Conservation (phyloP, 208 protist species). For the Herpetomonas muscarum region DNA sequence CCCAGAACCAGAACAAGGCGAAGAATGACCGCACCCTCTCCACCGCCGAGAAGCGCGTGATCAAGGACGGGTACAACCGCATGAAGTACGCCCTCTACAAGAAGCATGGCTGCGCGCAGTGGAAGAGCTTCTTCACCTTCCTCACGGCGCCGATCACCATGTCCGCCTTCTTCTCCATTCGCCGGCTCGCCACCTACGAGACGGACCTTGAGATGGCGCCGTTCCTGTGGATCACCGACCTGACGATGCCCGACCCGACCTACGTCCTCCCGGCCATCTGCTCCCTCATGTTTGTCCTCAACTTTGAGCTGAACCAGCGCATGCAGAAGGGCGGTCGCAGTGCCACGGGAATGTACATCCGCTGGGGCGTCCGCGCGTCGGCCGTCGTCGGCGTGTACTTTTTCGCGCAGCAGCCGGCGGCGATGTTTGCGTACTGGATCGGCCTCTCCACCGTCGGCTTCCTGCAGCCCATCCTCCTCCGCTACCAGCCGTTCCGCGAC, state of each 20-base stretch:
- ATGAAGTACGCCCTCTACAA: conserved; percentile 86
- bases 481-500: conserved; percentile 82
- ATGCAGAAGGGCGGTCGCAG: conserved; percentile 82
- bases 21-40: conserved; percentile 82
- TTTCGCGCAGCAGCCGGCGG: conserved; percentile 69
- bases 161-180: conserved; percentile 83
- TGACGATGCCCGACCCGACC: conserved; percentile 87
- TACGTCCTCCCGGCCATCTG: conserved; percentile 75
- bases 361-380: conserved; percentile 63
- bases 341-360: conserved; percentile 68
- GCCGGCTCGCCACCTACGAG: conserved; percentile 78
- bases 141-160: conserved; percentile 73
- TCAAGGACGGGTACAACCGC: conserved; percentile 81
- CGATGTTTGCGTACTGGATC: conserved; percentile 91
- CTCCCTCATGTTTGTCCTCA: conserved; percentile 78
- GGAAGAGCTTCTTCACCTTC: conserved; percentile 75
- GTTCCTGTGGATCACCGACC: conserved; percentile 80
- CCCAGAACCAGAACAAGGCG: conserved; percentile 62
- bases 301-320: conserved; percentile 87
- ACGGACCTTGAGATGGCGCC: conserved; percentile 76
- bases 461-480: conserved; percentile 79
- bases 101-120: conserved; percentile 77
- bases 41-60: conserved; percentile 78
- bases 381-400: conserved; percentile 75
- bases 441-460: conserved; percentile 74